Percentiles rank a stretch among this genome's conserved stretches.
Evolutionary conservation across 257 asterid species (phyloP).

Genomic region (Capsicum rhomboideum): DNA sequence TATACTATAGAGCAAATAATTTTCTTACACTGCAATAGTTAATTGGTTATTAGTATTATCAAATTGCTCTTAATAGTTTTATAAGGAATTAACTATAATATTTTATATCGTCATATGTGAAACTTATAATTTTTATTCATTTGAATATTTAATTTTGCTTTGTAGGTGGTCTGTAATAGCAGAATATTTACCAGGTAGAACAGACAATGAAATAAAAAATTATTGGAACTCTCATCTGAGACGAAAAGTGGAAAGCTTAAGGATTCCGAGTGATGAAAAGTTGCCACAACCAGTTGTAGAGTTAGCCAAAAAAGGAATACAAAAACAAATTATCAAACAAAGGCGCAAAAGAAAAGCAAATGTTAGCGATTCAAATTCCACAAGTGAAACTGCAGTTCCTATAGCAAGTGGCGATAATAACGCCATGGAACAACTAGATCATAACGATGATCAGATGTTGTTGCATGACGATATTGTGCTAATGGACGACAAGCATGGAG

Average conservation of each 20-base stretch:
- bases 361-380: not conserved
- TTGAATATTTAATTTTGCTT: not conserved
- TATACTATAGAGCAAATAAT: too few species aligned
- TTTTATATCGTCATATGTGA: too few species aligned
- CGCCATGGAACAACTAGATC: not conserved
- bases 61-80: too few species aligned
- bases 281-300: slow-evolving; percentile 9
- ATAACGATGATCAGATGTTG: not conserved
- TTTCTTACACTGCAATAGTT: too few species aligned
- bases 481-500: not conserved
- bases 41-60: too few species aligned
- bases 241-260: slow-evolving; percentile 37
- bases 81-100: too few species aligned
- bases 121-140: too few species aligned
- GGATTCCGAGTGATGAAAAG: slow-evolving; percentile 18
- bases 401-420: not conserved
- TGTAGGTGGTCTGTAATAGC: slow-evolving; percentile 85
- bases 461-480: slow-evolving; percentile 12
- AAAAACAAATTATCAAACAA: slow-evolving; percentile 2
- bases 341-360: slow-evolving; percentile 20
- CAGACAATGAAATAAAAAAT: slow-evolving; percentile 91
- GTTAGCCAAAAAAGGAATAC: not conserved
- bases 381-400: not conserved
- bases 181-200: slow-evolving; percentile 76
- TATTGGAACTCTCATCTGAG: slow-evolving; percentile 89